phyloP scores from a whole-genome alignment of 805 yeast species.

The Starmerella cellae region DNA sequence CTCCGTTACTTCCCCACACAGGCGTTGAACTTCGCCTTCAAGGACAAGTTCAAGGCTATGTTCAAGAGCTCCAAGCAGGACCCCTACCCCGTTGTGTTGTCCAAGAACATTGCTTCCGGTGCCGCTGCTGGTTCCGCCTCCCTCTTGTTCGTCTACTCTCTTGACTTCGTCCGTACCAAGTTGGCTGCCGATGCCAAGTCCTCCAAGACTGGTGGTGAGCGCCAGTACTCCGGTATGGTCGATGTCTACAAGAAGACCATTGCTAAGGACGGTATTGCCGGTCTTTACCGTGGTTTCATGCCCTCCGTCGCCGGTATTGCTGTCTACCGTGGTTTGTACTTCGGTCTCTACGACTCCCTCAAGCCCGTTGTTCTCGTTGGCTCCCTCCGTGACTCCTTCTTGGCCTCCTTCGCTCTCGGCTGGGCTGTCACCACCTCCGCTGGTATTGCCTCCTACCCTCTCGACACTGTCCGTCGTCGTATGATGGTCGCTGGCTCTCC shows the following conservation, averaged over 20 bases:
- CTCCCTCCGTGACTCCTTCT: constrained; percentile 77
- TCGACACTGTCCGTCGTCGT: constrained; percentile 96
- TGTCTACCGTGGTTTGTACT: constrained; percentile 96
- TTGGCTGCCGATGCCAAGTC: constrained; percentile 88
- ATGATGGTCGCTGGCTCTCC: constrained; percentile 98
- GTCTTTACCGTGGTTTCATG: constrained; percentile 96
- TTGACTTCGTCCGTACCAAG: constrained; percentile 95
- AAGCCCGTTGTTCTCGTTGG: constrained; percentile 85
- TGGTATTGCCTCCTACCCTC: constrained; percentile 93
- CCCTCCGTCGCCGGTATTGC: constrained; percentile 91
- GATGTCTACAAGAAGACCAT: constrained; percentile 90
- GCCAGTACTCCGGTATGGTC: constrained; percentile 89
- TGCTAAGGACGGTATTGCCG: constrained; percentile 87
- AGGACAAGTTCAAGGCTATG: constrained; percentile 81
- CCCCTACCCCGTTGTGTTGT: constrained; percentile 74
- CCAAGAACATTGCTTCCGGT: constrained; percentile 95
- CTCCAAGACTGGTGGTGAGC: constrained; percentile 55
- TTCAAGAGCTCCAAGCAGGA: constrained; percentile 88
- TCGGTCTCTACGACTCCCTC: constrained; percentile 88
- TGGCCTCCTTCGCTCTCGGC: constrained; percentile 86
- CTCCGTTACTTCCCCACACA: constrained; percentile 97
- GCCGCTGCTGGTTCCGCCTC: constrained; percentile 94
- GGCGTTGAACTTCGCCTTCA: constrained; percentile 92
- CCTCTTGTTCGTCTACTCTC: constrained; percentile 77
- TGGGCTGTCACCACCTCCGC: constrained; percentile 96